Evolutionary conservation across 2,329 filamentous ascomycete genomes (phyloP).

Genomic region (Magnaporthiopsis poae): DNA sequence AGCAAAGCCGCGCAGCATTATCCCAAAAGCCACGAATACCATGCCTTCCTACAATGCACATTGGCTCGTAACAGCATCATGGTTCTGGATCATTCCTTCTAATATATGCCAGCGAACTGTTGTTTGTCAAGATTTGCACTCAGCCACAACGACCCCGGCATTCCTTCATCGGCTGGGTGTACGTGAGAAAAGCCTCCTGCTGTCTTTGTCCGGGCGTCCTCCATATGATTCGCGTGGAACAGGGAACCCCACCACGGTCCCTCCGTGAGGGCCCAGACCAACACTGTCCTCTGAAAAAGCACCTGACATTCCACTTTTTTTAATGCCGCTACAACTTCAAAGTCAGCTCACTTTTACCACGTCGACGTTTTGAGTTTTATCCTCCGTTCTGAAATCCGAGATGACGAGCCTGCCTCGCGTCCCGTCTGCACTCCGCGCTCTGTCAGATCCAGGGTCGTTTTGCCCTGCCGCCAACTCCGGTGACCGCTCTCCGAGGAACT

Average conservation of each 20-base stretch:
- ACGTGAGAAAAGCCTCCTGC: not conserved
- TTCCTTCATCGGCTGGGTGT: not conserved
- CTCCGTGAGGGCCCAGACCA: not conserved
- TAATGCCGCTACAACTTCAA: not conserved
- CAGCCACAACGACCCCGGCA: not conserved
- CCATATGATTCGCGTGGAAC: not conserved
- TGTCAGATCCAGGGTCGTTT: not conserved
- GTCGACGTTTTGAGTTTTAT: not conserved
- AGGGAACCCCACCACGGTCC: not conserved
- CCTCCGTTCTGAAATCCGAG: not conserved
- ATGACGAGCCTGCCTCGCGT: not conserved
- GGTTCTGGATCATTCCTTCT: not conserved
- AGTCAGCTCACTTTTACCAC: conserved; percentile 1
- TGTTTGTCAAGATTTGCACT: not conserved
- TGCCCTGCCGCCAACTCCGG: not conserved
- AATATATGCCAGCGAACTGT: not conserved
- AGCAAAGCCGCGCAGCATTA: too few species aligned
- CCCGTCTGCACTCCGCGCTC: not conserved
- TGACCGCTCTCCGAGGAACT: not conserved
- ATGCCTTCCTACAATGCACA: too few species aligned
- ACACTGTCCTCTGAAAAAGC: conserved; percentile 10
- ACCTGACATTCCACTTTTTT: conserved; percentile 19
- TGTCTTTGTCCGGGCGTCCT: not conserved
- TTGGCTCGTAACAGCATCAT: too few species aligned
- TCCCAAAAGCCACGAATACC: too few species aligned